Evolutionary conservation across 352 stramenopile genomes (phyloP), one percentile per base, ranked within the genome.

Genomic region (Elongisporangium undulatum): DNA sequence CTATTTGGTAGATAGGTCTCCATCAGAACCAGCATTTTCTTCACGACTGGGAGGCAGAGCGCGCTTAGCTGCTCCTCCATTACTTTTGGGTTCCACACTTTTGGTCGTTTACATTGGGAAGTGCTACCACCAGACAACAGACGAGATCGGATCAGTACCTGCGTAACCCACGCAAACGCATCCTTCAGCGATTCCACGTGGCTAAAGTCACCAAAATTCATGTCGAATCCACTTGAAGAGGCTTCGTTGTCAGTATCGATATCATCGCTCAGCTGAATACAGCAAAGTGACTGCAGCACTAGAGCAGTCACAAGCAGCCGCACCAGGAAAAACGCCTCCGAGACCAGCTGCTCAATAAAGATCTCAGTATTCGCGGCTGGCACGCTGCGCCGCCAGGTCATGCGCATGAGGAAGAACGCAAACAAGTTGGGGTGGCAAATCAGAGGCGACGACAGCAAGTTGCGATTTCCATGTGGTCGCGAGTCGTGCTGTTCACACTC

Each of bases 11-110:
- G 57, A 49, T 83, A 59, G 4, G 77, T 68, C 29, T 89, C 74
- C 66, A 92, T 77, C 8, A 89, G 58, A 5, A 89, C 53, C 49
- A 87, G 65, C 51, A 92, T 75, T 20, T 77, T 72, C 60, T 87
- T 74, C 34, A 84, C 66, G 34, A 92, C 34, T 22, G 82, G 79
- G 10, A 92, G 58, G 50, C 77, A 84, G 57, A 75, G 62, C 17
- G 62, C 65, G 22, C 71, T 74, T 41, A 85, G 62, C 51, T 65
- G 57, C 45, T 82, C 66, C 50, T 89, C 82, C 7, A 90, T 55
- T 6, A 54, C 57, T 2, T 9, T 8, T 16, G 57, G 56, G 23
- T 74, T 69, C 69, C 68, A 79, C 38, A 23, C 17, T 53, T 9
- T 51, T 49, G 24, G 23, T 51, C 51, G 51, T 19, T 48, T 50